Percentiles rank a stretch among this genome's conserved stretches.
Conservation (phyloP, 345 rosid genomes). For the Salix viminalis region DNA sequence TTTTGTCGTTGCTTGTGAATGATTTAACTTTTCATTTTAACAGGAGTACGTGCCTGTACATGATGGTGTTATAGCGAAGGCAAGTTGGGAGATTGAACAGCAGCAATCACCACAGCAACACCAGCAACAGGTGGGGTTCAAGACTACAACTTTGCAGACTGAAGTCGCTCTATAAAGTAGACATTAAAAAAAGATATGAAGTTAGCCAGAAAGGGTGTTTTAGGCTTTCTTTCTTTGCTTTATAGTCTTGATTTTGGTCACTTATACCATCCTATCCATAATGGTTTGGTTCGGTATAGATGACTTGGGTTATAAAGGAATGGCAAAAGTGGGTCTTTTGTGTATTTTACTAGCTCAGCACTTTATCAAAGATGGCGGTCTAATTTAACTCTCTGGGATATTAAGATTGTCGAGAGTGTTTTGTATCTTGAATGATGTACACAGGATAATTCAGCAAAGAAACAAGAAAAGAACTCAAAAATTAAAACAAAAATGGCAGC, state of each 20-base stretch:
- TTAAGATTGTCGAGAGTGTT: conserved; percentile 2
- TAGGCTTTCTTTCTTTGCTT: conserved; percentile 9
- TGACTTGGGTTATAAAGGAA: conserved; percentile 10
- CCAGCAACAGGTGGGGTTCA: conserved; percentile 42
- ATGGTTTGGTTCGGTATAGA: conserved; percentile 21
- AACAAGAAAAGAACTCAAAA: conserved; percentile 13
- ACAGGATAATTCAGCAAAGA: background rate
- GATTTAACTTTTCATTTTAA: conserved; percentile 10
- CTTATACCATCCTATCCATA: conserved; percentile 10
- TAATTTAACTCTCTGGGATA: background rate
- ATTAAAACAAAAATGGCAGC: conserved; percentile 15
- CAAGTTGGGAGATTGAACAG: conserved; percentile 71
- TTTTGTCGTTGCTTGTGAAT: conserved; percentile 12
- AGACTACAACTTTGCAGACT: conserved; percentile 44
- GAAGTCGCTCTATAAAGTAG: conserved; percentile 45
- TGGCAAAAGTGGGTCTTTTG: conserved; percentile 9
- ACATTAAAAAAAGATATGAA: background rate
- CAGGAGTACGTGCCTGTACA: conserved; percentile 84
- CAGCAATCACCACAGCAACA: conserved; percentile 22
- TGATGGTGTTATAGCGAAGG: conserved; percentile 71
- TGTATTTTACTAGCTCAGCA: background rate
- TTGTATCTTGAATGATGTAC: conserved; percentile 24
- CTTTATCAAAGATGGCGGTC: background rate
- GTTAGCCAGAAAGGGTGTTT: conserved; percentile 5
- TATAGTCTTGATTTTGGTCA: conserved; percentile 22